Conservation (phyloP, 108 stramenopile species). For the Mayamaea pseudoterrestris region DNA sequence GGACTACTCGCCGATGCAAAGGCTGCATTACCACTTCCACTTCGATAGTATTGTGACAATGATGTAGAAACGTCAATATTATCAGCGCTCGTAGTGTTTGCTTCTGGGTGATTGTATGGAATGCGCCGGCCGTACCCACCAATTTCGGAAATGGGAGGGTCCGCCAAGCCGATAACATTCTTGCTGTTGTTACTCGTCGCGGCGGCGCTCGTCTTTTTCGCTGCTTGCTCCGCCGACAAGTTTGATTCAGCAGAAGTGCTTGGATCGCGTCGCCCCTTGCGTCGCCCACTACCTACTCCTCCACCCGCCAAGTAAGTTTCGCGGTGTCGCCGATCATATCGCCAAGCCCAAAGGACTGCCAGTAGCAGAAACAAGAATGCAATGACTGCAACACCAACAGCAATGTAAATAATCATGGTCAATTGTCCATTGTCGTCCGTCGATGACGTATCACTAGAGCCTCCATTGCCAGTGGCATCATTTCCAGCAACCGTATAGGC, state of each 20-base stretch:
- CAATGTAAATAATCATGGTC: constrained; percentile 42
- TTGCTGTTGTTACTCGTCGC: background rate
- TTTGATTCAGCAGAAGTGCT: background rate
- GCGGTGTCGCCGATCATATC: constrained; percentile 18
- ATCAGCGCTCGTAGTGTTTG: constrained; percentile 20
- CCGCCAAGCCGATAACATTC: background rate
- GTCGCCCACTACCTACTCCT: no score
- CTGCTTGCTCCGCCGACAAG: background rate
- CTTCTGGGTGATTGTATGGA: constrained; percentile 18
- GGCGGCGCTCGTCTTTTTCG: background rate
- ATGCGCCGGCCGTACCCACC: no score
- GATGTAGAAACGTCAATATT: constrained; percentile 43
- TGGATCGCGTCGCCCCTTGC: background rate
- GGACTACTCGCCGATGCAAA: background rate
- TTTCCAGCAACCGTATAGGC: background rate
- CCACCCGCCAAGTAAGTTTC: constrained; percentile 16
- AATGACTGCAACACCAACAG: constrained; percentile 44
- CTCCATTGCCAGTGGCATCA: background rate
- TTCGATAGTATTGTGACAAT: constrained; percentile 35
- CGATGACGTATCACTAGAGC: background rate
- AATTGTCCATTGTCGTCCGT: constrained; percentile 9
- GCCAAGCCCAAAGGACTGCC: constrained; percentile 46
- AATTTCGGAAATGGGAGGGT: constrained; percentile 6
- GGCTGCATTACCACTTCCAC: constrained; percentile 13
- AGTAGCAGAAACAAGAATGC: constrained; percentile 33